Percentiles rank a stretch among this genome's conserved stretches.
Conservation (phyloP, 306 rosid species). For the Cicer pinnatifidum region DNA sequence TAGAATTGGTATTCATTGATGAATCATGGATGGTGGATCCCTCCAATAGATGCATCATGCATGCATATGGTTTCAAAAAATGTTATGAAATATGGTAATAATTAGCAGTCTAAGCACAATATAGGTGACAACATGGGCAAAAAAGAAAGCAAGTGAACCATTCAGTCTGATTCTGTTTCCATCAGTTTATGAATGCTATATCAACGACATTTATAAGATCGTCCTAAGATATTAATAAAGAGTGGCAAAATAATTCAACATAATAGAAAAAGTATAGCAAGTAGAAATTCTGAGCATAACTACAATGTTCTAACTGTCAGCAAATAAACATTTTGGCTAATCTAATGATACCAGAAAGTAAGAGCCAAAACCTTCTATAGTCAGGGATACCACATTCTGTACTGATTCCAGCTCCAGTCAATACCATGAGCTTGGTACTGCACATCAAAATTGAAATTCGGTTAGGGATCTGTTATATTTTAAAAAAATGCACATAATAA, state of each 20-base stretch:
- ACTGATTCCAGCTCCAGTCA: conserved; percentile 95
- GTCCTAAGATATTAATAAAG: neutral
- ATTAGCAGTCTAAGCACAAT: too few species aligned
- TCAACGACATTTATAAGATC: neutral
- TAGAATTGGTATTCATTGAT: neutral
- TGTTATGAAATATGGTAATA: too few species aligned
- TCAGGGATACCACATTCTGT: conserved; percentile 98
- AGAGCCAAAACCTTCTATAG: conserved; percentile 74
- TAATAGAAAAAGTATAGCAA: conserved; percentile 14
- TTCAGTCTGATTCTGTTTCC: neutral
- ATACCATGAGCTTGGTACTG: conserved; percentile 72
- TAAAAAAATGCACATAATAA: conserved; percentile 2
- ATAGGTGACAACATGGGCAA: neutral
- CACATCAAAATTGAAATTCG: conserved; percentile 41
- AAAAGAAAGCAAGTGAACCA: neutral
- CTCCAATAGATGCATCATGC: conserved; percentile 24
- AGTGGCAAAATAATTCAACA: neutral
- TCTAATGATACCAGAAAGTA: neutral
- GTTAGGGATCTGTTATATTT: conserved; percentile 28
- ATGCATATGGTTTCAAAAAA: conserved; percentile 17
- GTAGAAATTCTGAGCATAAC: neutral
- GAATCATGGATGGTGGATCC: conserved; percentile 11
- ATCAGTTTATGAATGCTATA: neutral
- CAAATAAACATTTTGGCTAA: conserved; percentile 26
- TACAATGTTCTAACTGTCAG: neutral